Percentiles rank a stretch among this genome's conserved stretches.
Conservation (phyloP, 331 rosid species). For the Stylosanthes scabra region DNA sequence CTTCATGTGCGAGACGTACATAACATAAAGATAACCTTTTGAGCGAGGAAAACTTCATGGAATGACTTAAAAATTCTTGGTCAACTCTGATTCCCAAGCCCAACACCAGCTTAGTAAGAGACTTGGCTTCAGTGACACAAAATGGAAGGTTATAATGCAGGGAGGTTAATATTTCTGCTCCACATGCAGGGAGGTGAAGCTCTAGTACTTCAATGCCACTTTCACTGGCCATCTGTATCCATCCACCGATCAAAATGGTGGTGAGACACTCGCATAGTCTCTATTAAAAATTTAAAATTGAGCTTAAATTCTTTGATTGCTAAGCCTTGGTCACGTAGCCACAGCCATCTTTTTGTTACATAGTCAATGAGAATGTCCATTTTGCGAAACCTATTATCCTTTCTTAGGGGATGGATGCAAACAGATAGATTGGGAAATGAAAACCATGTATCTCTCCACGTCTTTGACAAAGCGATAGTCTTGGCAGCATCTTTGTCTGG, state of each 20-base stretch:
- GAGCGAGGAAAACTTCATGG: too few species aligned
- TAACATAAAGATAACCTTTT: too few species aligned
- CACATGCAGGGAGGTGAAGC: not conserved
- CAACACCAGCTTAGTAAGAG: slow-evolving; percentile 29
- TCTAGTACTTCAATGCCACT: slow-evolving; percentile 15
- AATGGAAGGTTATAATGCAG: slow-evolving; percentile 3
- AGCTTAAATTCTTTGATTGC: slow-evolving; percentile 36
- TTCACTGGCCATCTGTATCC: slow-evolving; percentile 28
- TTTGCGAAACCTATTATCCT: not conserved
- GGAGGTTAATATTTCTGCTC: too few species aligned
- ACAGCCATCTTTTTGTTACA: slow-evolving; percentile 12
- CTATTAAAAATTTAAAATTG: not conserved
- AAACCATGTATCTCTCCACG: slow-evolving; percentile 31
- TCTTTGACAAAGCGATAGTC: slow-evolving; percentile 39
- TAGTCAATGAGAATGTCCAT: slow-evolving; percentile 13
- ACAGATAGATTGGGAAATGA: slow-evolving; percentile 34
- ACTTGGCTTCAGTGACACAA: slow-evolving; percentile 24
- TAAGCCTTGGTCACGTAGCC: slow-evolving; percentile 19
- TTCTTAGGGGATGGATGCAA: not conserved
- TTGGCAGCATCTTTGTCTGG: slow-evolving; percentile 33
- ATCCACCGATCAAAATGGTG: slow-evolving; percentile 24
- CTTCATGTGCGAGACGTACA: not conserved
- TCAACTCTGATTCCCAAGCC: slow-evolving; percentile 18
- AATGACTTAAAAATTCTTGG: not conserved
- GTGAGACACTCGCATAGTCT: not conserved